Evolutionary conservation across 345 rosid species (phyloP).

Genomic region (Isatis tinctoria): DNA sequence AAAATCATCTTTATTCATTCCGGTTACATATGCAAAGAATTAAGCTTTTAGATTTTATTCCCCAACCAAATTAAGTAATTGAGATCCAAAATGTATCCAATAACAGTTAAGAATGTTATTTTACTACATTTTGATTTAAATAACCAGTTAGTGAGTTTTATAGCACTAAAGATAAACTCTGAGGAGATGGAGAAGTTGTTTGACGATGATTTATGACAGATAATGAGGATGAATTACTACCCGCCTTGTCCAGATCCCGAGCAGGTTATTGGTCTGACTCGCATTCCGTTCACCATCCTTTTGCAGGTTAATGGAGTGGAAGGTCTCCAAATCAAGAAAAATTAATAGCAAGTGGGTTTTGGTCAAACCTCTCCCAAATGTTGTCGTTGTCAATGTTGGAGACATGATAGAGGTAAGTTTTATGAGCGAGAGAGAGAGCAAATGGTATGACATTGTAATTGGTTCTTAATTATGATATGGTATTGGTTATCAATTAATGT

Average conservation of each 20-base stretch:
- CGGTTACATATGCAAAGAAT: too few relatives aligned
- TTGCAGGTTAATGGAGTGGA: slow-evolving; percentile 41
- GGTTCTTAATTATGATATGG: neutral
- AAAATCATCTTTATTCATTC: too few relatives aligned
- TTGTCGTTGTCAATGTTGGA: slow-evolving; percentile 15
- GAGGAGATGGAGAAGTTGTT: slow-evolving; percentile 38
- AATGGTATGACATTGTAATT: neutral
- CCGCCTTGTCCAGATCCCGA: slow-evolving; percentile 53
- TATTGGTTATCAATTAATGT: neutral
- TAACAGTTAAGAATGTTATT: slow-evolving; percentile 24
- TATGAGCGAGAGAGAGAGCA: neutral
- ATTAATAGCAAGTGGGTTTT: slow-evolving; percentile 38
- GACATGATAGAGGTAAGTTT: slow-evolving; percentile 16
- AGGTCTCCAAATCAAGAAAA: slow-evolving; percentile 56
- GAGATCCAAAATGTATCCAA: too few relatives aligned
- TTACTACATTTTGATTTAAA: too few relatives aligned
- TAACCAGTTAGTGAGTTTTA: too few relatives aligned
- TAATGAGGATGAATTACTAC: slow-evolving; percentile 30
- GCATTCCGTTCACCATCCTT: slow-evolving; percentile 53
- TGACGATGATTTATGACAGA: slow-evolving; percentile 36
- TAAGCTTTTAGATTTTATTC: too few relatives aligned
- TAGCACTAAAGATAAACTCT: slow-evolving; percentile 42
- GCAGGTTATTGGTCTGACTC: slow-evolving; percentile 35
- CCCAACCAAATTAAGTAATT: too few relatives aligned
- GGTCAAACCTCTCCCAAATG: slow-evolving; percentile 23